Percentiles rank a stretch among this genome's conserved stretches.
phyloP scores from a whole-genome alignment of 23 red algal genomes.

The Gracilaria gracilis region DNA sequence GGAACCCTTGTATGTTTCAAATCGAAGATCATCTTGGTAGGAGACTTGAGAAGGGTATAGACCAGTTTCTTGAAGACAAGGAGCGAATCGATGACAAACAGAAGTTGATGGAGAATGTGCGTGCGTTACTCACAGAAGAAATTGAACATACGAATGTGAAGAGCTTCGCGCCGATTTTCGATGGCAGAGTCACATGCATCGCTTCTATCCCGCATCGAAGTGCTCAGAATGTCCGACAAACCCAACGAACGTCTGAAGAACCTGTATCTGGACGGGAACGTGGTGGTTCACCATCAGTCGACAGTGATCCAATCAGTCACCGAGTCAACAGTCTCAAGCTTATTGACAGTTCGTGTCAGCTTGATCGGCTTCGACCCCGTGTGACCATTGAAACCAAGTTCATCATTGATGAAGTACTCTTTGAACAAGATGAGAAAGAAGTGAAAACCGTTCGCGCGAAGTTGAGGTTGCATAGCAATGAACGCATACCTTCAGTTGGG shows the following conservation, averaged over 20 bases:
- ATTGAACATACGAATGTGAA: not conserved
- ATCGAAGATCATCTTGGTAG: slow-evolving; percentile 2
- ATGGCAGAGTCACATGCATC: not conserved
- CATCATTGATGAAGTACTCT: not conserved
- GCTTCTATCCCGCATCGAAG: not conserved
- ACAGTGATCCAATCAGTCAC: not conserved
- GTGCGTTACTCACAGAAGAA: not conserved
- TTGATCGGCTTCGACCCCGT: slow-evolving; percentile 6
- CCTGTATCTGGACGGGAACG: not conserved
- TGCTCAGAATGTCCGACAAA: not conserved
- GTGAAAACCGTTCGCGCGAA: not conserved
- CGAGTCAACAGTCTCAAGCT: not conserved
- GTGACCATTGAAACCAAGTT: not conserved
- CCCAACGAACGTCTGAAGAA: not conserved
- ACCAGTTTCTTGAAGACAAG: slow-evolving; percentile 12
- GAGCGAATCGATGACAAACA: slow-evolving; percentile 16
- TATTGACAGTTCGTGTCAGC: not conserved
- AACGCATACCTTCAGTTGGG: slow-evolving; percentile 16
- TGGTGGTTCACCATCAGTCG: not conserved
- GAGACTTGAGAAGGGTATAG: slow-evolving; percentile 14
- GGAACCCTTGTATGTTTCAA: slow-evolving; percentile 34
- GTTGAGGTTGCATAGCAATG: slow-evolving; percentile 6
- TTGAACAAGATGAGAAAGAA: not conserved
- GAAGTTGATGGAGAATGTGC: slow-evolving; percentile 3
- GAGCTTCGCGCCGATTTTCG: not conserved